Percentiles rank a stretch among this genome's conserved stretches.
Conservation (phyloP, 192 early-diverging fungal genomes). For the Umbelopsis isabellina region DNA sequence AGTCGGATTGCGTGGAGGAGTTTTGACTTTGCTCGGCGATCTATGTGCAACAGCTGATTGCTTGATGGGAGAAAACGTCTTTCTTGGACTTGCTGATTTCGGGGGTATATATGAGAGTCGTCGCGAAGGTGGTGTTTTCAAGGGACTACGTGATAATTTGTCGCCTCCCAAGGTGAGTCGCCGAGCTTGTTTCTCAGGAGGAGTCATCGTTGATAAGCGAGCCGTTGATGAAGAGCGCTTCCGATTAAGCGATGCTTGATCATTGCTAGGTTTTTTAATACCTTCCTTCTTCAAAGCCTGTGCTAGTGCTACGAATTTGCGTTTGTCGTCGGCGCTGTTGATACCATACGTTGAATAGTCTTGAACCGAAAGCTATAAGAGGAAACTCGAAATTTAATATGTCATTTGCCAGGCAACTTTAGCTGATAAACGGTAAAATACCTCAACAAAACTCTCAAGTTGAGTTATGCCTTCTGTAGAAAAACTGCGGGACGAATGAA, state of each 20-base stretch:
- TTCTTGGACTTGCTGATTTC: slow-evolving; percentile 13
- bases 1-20: slow-evolving; percentile 12
- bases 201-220: not conserved
- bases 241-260: not conserved
- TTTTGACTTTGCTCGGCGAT: slow-evolving; percentile 20
- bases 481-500: slow-evolving; percentile 8
- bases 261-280: not conserved
- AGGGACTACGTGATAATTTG: not conserved
- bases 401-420: not conserved
- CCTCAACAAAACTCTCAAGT: slow-evolving; percentile 23
- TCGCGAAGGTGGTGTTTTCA: slow-evolving; percentile 20
- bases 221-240: slow-evolving; percentile 18
- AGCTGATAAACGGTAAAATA: not conserved
- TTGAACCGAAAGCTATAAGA: slow-evolving; percentile 64
- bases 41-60: slow-evolving; percentile 3
- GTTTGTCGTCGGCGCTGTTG: slow-evolving; percentile 52
- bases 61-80: slow-evolving; percentile 2
- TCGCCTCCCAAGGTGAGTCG: slow-evolving; percentile 16
- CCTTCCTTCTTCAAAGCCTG: slow-evolving; percentile 15
- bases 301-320: slow-evolving; percentile 45
- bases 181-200: slow-evolving; percentile 14
- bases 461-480: slow-evolving; percentile 19
- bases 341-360: slow-evolving; percentile 53
- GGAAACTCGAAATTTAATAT: not conserved
- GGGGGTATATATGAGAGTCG: slow-evolving; percentile 13